Percentiles rank a stretch among this genome's conserved stretches.
Conservation (phyloP, 148 eudicot genomes). For the Vaccinium vitisidaea region DNA sequence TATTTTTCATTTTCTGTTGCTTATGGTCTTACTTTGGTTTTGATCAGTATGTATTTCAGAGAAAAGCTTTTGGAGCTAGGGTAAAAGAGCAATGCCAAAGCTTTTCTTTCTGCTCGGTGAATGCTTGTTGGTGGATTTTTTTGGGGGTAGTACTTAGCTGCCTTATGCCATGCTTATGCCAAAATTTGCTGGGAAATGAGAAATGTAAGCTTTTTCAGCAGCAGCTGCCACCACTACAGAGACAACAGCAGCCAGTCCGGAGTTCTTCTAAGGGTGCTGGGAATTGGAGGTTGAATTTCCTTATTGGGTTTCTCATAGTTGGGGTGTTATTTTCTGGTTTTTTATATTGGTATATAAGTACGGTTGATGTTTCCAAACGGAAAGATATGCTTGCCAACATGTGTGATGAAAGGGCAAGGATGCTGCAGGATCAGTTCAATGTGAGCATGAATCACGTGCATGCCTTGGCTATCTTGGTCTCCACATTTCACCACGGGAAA, state of each 20-base stretch:
- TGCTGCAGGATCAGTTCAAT: conserved; percentile 95
- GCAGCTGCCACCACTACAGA: conserved; percentile 37
- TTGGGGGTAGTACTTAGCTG: conserved; percentile 36
- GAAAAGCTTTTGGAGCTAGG: conserved; percentile 6
- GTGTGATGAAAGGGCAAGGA: conserved; percentile 94
- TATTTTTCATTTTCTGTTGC: conserved; percentile 5
- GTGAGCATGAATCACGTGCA: conserved; percentile 98
- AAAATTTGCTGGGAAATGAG: conserved; percentile 25
- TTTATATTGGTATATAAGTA: conserved; percentile 38
- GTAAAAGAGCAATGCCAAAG: conserved; percentile 19
- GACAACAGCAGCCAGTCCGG: conserved; percentile 38
- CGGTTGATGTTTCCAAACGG: conserved; percentile 43
- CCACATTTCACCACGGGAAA: conserved; percentile 82
- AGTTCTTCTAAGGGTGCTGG: conserved; percentile 42
- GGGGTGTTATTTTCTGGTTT: conserved; percentile 40
- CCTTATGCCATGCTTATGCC: conserved; percentile 22
- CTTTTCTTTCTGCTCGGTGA: conserved; percentile 32
- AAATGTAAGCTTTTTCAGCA: conserved; percentile 24
- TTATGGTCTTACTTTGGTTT: conserved; percentile 11
- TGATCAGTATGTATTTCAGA: conserved; percentile 19
- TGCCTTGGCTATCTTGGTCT: conserved; percentile 80
- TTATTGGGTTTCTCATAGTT: conserved; percentile 28
- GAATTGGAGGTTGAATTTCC: conserved; percentile 52
- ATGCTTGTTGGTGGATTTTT: conserved; percentile 44
- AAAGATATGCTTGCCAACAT: conserved; percentile 65